phyloP scores from a whole-genome alignment of 2,329 filamentous ascomycete genomes.

The Eutypella sp. region DNA sequence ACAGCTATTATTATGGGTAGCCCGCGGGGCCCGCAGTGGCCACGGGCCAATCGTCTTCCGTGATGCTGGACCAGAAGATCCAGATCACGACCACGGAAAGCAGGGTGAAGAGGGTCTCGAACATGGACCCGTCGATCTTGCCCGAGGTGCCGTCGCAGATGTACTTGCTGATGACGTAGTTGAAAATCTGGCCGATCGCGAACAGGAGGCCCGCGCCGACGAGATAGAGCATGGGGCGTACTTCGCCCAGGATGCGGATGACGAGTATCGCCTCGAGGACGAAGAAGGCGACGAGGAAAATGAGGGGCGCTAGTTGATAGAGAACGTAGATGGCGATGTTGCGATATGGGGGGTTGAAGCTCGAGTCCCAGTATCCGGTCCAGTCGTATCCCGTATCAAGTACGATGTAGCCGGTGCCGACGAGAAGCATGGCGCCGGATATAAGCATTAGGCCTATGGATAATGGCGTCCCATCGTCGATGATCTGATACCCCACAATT shows the following conservation, averaged over 20 bases:
- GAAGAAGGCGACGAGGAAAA: constrained; percentile 87
- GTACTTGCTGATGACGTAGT: constrained; percentile 87
- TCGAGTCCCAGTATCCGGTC: constrained; percentile 71
- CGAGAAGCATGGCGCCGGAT: constrained; percentile 68
- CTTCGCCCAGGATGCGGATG: constrained; percentile 78
- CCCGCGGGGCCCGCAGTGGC: constrained; percentile 32
- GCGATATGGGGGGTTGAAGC: constrained; percentile 55
- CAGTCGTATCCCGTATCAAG: constrained; percentile 87
- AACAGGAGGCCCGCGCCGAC: constrained; percentile 71
- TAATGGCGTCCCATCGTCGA: constrained; percentile 86
- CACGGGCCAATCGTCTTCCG: constrained; percentile 93
- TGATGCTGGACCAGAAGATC: constrained; percentile 98
- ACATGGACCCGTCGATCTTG: constrained; percentile 88
- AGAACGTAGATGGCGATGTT: constrained; percentile 88
- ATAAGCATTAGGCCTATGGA: constrained; percentile 70
- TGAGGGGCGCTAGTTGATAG: constrained; percentile 82
- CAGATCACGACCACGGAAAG: constrained; percentile 78
- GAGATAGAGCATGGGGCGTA: constrained; percentile 88
- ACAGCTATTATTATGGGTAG: constrained; percentile 31
- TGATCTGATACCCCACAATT: constrained; percentile 83
- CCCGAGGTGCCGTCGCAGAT: constrained; percentile 80
- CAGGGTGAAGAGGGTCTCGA: constrained; percentile 89
- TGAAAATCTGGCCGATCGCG: constrained; percentile 89
- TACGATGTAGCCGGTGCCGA: constrained; percentile 92
- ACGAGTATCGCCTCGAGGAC: constrained; percentile 80